phyloP scores from a whole-genome alignment of 495 filamentous ascomycete genomes.

The Daldinia decipiens region DNA sequence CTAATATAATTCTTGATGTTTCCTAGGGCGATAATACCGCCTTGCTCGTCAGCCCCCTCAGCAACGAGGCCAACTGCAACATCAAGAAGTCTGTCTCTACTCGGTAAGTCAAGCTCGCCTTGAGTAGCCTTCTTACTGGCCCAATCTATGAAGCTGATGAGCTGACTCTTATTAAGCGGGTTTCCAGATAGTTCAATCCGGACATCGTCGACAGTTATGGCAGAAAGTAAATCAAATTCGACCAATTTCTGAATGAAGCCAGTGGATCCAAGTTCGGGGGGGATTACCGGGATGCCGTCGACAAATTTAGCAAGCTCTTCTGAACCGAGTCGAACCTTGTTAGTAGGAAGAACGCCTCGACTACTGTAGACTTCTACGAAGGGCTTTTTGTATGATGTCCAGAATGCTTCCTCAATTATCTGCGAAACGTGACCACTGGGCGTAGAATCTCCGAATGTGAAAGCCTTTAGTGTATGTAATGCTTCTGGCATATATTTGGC shows the following conservation, averaged over 20 bases:
- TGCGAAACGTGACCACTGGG: constrained; percentile 82
- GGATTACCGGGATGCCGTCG: constrained; percentile 86
- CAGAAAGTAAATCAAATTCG: constrained; percentile 80
- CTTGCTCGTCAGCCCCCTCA: constrained; percentile 65
- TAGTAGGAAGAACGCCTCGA: constrained; percentile 80
- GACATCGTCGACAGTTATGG: constrained; percentile 88
- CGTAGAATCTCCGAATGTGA: constrained; percentile 86
- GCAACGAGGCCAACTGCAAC: constrained; percentile 82
- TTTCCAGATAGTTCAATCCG: constrained; percentile 78
- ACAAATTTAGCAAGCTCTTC: constrained; percentile 86
- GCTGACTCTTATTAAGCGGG: constrained; percentile 77
- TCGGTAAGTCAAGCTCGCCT: constrained; percentile 72
- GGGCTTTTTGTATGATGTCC: constrained; percentile 83
- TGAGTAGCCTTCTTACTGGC: constrained; percentile 70
- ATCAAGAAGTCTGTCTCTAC: constrained; percentile 73
- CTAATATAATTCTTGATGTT: constrained; percentile 78
- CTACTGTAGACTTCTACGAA: constrained; percentile 90
- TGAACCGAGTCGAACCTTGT: constrained; percentile 79
- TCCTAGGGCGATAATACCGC: constrained; percentile 78
- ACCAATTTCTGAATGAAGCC: constrained; percentile 80
- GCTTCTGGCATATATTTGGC: constrained; percentile 77
- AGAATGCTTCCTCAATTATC: constrained; percentile 92
- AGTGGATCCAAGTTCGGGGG: constrained; percentile 73
- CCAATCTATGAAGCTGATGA: constrained; percentile 86
- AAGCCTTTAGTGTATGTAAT: constrained; percentile 80